Evolutionary conservation across 768 basidiomycete species (phyloP), one percentile per base, ranked within the genome.

Genomic region (Hypholoma fasciculare): DNA sequence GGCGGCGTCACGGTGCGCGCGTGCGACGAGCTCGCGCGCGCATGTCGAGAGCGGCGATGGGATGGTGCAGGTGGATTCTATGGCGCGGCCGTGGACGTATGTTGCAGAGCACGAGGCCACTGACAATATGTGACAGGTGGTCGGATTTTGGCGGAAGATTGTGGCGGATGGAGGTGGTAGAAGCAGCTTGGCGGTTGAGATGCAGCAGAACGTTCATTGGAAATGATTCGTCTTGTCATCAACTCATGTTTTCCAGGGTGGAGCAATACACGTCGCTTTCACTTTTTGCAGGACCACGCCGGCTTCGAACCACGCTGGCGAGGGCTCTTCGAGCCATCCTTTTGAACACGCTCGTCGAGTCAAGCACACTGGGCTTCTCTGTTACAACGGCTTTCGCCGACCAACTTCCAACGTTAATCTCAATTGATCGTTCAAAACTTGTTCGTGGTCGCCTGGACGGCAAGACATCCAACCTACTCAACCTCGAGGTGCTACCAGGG

Each of bases 231-330:
- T 52, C 58, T 51, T 23, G 14, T 37, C 20, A 34, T 36, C 44
- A 59, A 4, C 58, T 63, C 20, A 53, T 23, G 14, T 42, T 47
- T 57, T 49, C 14, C 61, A 91, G 88, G 7, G 74, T 89, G 59
- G 90, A 90, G 23, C 88, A 90, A 59, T 92, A 90, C 64, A 88
- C 87, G 82, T 84, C 88, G 0, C 76, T 91, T 19, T 93, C 92
- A 1, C 69, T 91, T 36, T 84, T 88, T 40, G 84, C 87, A 16
- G n/a, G n/a, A n/a, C n/a, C n/a, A n/a, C n/a, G n/a, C n/a, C n/a
- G n/a, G n/a, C n/a, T n/a, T n/a, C n/a, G 92, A 94, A 64, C 85
- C 90, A 7, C 81, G 86, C 19, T 78, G 86, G n/a, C 86, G 81
- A 68, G 88, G 89, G 7, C 71, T 88, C 1, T 92, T 90, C 56